Evolutionary conservation across 192 early-diverging fungal species (phyloP).

Genomic region (Diversispora epigaea): DNA sequence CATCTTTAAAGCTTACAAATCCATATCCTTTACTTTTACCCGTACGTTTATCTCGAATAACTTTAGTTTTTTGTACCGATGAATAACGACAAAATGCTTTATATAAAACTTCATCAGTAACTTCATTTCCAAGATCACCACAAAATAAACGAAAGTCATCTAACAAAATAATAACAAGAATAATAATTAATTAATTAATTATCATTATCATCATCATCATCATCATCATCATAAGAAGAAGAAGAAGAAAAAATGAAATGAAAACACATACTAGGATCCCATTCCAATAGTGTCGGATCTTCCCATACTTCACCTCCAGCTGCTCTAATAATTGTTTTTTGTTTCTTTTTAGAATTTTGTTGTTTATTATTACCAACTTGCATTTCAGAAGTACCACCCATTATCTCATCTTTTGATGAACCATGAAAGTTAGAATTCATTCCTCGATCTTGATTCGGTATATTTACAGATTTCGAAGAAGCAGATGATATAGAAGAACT

Average conservation of each 20-base stretch:
- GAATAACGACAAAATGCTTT: slow-evolving; percentile 86
- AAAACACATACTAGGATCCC: slow-evolving; percentile 67
- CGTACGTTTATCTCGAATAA: slow-evolving; percentile 83
- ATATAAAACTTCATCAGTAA: slow-evolving; percentile 76
- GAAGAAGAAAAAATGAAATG: not conserved
- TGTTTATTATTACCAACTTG: slow-evolving; percentile 1
- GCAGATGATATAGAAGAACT: not conserved
- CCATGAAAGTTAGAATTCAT: not conserved
- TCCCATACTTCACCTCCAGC: slow-evolving; percentile 96
- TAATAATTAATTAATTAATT: not conserved
- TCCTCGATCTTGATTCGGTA: slow-evolving; percentile 5
- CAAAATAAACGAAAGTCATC: slow-evolving; percentile 93
- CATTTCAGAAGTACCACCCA: not conserved
- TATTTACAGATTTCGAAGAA: not conserved
- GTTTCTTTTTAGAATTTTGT: slow-evolving; percentile 20
- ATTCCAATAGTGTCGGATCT: slow-evolving; percentile 80
- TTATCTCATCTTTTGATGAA: slow-evolving; percentile 10
- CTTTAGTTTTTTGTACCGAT: slow-evolving; percentile 75
- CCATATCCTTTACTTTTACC: slow-evolving; percentile 91
- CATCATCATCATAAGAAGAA: not conserved
- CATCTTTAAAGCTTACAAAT: slow-evolving; percentile 89
- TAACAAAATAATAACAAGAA: slow-evolving; percentile 37
- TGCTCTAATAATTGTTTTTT: slow-evolving; percentile 61
- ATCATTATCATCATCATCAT: not conserved
- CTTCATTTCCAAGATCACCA: slow-evolving; percentile 93